Evolutionary conservation across 257 asterid species (phyloP).

Genomic region (Scutellaria barbata): DNA sequence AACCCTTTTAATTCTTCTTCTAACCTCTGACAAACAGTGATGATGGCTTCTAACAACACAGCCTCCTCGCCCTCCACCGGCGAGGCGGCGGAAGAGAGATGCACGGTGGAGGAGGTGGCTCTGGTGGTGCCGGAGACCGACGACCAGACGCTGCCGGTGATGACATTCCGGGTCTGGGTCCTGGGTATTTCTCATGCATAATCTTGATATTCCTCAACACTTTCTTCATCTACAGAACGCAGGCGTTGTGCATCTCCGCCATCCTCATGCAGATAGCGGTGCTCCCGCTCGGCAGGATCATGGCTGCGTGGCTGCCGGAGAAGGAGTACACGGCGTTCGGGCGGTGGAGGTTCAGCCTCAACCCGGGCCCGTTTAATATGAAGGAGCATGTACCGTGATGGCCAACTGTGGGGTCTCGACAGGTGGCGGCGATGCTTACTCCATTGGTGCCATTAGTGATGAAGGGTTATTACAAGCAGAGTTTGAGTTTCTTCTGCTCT

Average conservation of each 20-base stretch:
- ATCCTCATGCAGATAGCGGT: conserved; percentile 91
- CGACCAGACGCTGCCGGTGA: conserved; percentile 84
- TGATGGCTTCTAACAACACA: conserved; percentile 39
- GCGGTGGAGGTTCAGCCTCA: conserved; percentile 75
- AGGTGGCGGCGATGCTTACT: conserved; percentile 99
- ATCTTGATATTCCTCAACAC: conserved; percentile 87
- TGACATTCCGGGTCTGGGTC: conserved; percentile 97
- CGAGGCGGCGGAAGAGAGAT: conserved; percentile 49
- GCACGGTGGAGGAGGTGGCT: conserved; percentile 94
- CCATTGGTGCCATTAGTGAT: conserved; percentile 96
- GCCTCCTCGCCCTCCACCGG: conserved; percentile 52
- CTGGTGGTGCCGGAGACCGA: conserved; percentile 97
- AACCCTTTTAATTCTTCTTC: not conserved
- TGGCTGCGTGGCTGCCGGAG: conserved; percentile 85
- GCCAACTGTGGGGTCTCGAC: conserved; percentile 95
- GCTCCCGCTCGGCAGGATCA: conserved; percentile 78
- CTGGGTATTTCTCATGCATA: conserved; percentile 76
- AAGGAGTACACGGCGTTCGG: conserved; percentile 50
- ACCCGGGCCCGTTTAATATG: conserved; percentile 92
- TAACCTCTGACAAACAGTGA: not conserved
- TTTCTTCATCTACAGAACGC: conserved; percentile 87
- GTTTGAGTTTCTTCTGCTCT: conserved; percentile 68
- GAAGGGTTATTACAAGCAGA: conserved; percentile 94
- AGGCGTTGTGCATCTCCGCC: conserved; percentile 85
- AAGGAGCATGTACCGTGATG: conserved; percentile 98